Base-by-base conservation (phyloP, 2,329 filamentous ascomycete species). In the Xylariaceae sp. region DNA sequence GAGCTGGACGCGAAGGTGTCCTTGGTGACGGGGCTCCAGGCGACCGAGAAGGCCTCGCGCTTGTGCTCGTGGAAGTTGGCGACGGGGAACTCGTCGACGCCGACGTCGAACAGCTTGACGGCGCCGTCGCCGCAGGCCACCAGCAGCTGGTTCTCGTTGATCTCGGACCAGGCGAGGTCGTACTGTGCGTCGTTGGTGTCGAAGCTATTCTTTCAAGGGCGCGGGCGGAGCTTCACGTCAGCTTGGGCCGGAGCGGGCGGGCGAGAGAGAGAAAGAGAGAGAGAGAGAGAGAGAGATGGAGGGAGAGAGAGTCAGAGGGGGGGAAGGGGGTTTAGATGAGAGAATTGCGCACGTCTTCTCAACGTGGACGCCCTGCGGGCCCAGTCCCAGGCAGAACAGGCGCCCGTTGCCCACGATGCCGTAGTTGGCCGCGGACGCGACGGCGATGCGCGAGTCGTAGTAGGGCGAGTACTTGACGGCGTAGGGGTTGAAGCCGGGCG, bases 401-500 rank as follows among this genome's bases (percentile, higher is more conserved):
- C 89, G 78, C 9, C 92, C 92, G 66, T 98, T 98, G 30, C 92
- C 92, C 22, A 98, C 90, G 24, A 98, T 83, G 24, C 92, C 92
- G 64, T 92, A 98, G 68, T 98, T 96, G 44, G 90, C 79, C n/a
- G 88, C 83, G 2, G 84, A 75, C 19, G 86, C 85, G 50, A 95
- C 88, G 37, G 90, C 90, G 44, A 98, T 78, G 43, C 89, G 80
- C 46, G 85, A 92, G 66, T 96, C 92, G 67, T 93, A 94, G 68
- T 95, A 98, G 5, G 92, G 92, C 36, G 90, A 96, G 70, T 96
- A 98, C 64, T 95, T 94, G 61, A 95, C 88, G 48, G 85, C 86
- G 64, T 94, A 95, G 52, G 89, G 89, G 61, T 96, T 94, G 72
- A 78, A 96, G 52, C 92, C 92, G 56, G 86, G 75, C 15, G 92